Conservation (phyloP, 1,284 basidiomycete genomes). For the Tilletia indica region DNA sequence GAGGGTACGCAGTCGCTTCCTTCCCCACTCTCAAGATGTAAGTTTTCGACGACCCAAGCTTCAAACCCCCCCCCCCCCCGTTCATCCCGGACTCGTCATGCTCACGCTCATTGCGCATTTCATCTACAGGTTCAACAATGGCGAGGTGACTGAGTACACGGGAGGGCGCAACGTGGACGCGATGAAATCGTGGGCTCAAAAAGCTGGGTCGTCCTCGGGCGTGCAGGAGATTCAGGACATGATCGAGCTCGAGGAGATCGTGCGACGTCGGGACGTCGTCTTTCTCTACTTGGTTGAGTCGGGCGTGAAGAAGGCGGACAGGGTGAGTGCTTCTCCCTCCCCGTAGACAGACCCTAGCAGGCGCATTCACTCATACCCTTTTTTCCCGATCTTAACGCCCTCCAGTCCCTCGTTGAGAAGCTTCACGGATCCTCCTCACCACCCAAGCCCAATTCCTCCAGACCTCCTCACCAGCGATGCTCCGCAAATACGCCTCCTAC, state of each 20-base stretch:
- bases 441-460: slow-evolving; percentile 30
- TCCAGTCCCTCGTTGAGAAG: slow-evolving; percentile 24
- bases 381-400: not conserved
- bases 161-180: slow-evolving; percentile 41
- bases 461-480: slow-evolving; percentile 35
- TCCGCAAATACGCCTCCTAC: slow-evolving; percentile 29
- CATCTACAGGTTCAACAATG: slow-evolving; percentile 34
- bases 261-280: slow-evolving; percentile 30
- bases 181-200: slow-evolving; percentile 47
- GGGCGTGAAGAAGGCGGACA: slow-evolving; percentile 24
- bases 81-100: not conserved
- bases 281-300: slow-evolving; percentile 46
- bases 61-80: not conserved
- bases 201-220: slow-evolving; percentile 35
- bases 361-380: slow-evolving; percentile 20
- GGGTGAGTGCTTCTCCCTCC: slow-evolving; percentile 2
- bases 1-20: slow-evolving; percentile 31
- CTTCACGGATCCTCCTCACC: slow-evolving; percentile 23
- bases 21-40: slow-evolving; percentile 46
- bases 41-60: not conserved
- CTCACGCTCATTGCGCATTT: too few species aligned
- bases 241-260: slow-evolving; percentile 9
- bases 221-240: slow-evolving; percentile 28
- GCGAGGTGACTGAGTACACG: slow-evolving; percentile 38
- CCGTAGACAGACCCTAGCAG: slow-evolving; percentile 23